Base-by-base conservation (phyloP, 345 rosid genomes). In the Sonneratia alba region DNA sequence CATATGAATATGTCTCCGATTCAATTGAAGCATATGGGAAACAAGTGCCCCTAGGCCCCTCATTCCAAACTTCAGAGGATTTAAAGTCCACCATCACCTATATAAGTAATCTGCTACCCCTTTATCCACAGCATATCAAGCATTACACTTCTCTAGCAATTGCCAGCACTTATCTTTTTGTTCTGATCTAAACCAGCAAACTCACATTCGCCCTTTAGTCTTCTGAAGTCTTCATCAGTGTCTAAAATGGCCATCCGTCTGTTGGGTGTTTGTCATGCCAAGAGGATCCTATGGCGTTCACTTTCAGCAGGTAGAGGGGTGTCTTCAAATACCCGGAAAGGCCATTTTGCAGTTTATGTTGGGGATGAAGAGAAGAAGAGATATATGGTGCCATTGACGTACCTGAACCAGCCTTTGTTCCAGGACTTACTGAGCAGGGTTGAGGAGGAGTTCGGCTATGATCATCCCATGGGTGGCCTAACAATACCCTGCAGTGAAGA, bases 401-500 rank as follows among this genome's bases (percentile, higher is more conserved):
- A 55, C 73, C 75, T 78, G 72, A 81, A 81, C 19, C 84, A 79
- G 37, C 79, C 81, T 75, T 77, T 80, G 61, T 79, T 83, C 63
- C 79, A 69, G 62, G 79, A 77, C 62, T 77, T 83, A 73, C 77
- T 83, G 1, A 66, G 36, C 16, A 76, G 56, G 36, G 79, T 78
- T 0, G 81, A 81, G 72, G 80, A 83, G 70, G 83, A 81, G 63
- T 83, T 83, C 32, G 84, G 84, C 3, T 83, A 74, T 55, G 9
- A 81, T 22, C 80, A 81, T 73, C 79, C 84, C 22, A 75, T 73
- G 81, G 87, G 87, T 2, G 75, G 77, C 15, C 59, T 81, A 16
- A 81, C 87, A 36, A 79, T 79, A 71, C 83, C 87, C 1, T 83
- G 87, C 76, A 68, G 45, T 40, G 81, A 77, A 70, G 81, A 79